These are phyloP conservation scores for Sutorius eximius DNA, from an alignment of 1,284 basidiomycete genomes.

Conservation along the genomic window DNA sequence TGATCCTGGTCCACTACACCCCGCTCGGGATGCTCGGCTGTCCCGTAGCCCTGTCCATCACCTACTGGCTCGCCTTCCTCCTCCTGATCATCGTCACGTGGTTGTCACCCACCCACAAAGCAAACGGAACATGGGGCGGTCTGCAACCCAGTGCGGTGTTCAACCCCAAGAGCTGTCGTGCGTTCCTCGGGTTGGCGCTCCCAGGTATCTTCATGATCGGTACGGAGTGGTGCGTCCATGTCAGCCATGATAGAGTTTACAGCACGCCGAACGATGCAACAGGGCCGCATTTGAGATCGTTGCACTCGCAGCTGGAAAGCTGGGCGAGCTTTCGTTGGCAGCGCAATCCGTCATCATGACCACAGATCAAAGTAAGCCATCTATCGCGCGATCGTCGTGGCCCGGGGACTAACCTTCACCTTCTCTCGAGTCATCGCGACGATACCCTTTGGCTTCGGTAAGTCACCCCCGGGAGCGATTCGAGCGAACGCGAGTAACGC, in stretches of 20 bases:
- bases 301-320: constrained; percentile 68
- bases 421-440: constrained; percentile 26
- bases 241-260: neutral
- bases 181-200: constrained; percentile 63
- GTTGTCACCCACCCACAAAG: constrained; percentile 50
- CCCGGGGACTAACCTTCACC: constrained; percentile 9
- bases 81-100: constrained; percentile 50
- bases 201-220: constrained; percentile 78
- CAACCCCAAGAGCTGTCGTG: constrained; percentile 47
- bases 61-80: constrained; percentile 67
- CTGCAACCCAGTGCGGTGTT: constrained; percentile 48
- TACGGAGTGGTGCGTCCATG: constrained; percentile 64
- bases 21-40: constrained; percentile 62
- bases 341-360: constrained; percentile 83
- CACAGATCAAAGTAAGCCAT: constrained; percentile 65
- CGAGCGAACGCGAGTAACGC: neutral
- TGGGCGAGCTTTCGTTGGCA: constrained; percentile 65
- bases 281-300: constrained; percentile 83
- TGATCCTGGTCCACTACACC: constrained; percentile 60
- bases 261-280: neutral
- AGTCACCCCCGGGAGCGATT: neutral
- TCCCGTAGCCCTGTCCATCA: constrained; percentile 63
- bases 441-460: constrained; percentile 34
- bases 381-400: neutral
- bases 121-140: constrained; percentile 67